These are phyloP conservation scores for Durotheca rogersii DNA, from an alignment of 495 filamentous ascomycete genomes.

Conservation along the genomic window DNA sequence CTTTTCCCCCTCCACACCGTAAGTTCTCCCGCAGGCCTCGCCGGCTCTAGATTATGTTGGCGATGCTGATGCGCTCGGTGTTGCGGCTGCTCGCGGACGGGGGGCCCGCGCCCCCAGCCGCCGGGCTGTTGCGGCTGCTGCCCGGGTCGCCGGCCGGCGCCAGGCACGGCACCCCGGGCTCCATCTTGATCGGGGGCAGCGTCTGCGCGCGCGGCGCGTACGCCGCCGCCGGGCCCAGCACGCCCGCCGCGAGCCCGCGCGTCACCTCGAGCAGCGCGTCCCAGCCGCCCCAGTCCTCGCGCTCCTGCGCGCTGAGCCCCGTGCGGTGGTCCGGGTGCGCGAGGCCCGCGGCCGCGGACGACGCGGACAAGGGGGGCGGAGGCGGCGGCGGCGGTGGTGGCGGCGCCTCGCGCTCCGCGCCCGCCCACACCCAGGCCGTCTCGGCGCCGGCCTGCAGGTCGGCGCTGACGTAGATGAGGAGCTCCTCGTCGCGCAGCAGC, in stretches of 20 bases:
- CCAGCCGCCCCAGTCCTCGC: slow-evolving; percentile 60
- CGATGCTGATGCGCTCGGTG: slow-evolving; percentile 71
- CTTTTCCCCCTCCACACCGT: background rate
- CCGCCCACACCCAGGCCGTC: slow-evolving; percentile 84
- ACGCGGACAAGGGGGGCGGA: slow-evolving; percentile 7
- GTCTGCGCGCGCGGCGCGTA: slow-evolving; percentile 27
- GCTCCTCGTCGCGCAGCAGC: slow-evolving; percentile 81
- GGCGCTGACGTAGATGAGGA: slow-evolving; percentile 83
- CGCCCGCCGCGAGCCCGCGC: slow-evolving; percentile 28
- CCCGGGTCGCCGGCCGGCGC: slow-evolving; percentile 37
- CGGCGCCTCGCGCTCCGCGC: slow-evolving; percentile 53
- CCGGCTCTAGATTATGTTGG: slow-evolving; percentile 67
- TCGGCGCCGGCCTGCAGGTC: slow-evolving; percentile 85
- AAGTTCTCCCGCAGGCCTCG: no score
- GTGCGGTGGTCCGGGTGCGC: slow-evolving; percentile 30
- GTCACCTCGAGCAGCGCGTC: slow-evolving; percentile 45
- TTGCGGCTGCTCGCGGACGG: slow-evolving; percentile 41
- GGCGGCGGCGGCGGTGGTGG: slow-evolving; percentile 10
- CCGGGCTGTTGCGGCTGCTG: slow-evolving; percentile 39
- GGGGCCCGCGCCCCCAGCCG: slow-evolving; percentile 37
- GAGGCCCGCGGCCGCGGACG: slow-evolving; percentile 23
- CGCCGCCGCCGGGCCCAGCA: slow-evolving; percentile 22
- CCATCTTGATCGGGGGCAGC: slow-evolving; percentile 38
- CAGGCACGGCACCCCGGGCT: slow-evolving; percentile 35
- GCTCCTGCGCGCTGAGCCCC: slow-evolving; percentile 49